phyloP scores from a whole-genome alignment of 805 yeast genomes.

The Brettanomyces anomalus region DNA sequence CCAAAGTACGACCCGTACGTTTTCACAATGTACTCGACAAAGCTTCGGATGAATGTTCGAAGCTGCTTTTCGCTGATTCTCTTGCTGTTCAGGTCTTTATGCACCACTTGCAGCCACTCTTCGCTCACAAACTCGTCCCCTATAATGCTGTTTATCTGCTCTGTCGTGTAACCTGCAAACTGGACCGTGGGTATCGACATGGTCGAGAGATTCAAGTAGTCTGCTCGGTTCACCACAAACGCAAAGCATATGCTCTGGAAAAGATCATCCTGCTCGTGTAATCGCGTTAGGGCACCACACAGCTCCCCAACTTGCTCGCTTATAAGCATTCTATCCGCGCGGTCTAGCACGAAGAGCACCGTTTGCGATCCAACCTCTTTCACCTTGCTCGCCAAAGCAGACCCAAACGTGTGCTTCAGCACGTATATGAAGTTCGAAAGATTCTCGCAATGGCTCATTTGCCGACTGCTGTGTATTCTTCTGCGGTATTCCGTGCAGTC shows the following conservation, averaged over 20 bases:
- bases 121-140: slow-evolving; percentile 9
- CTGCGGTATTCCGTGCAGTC: no score
- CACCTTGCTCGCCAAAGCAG: neutral
- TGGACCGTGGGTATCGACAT: slow-evolving; percentile 31
- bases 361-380: neutral
- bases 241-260: slow-evolving; percentile 27
- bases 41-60: slow-evolving; percentile 19
- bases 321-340: slow-evolving; percentile 33
- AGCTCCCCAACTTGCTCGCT: slow-evolving; percentile 27
- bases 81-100: no score
- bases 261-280: slow-evolving; percentile 33
- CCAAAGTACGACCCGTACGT: slow-evolving; percentile 38
- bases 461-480: neutral
- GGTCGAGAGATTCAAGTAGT: slow-evolving; percentile 30
- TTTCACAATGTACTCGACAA: slow-evolving; percentile 35
- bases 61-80: slow-evolving; percentile 8
- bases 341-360: slow-evolving; percentile 34
- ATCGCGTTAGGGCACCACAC: slow-evolving; percentile 29
- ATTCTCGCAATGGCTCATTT: slow-evolving; percentile 4
- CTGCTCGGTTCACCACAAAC: slow-evolving; percentile 32
- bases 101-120: slow-evolving; percentile 7
- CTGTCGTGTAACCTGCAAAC: slow-evolving; percentile 30
- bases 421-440: slow-evolving; percentile 15
- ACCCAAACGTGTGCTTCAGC: slow-evolving; percentile 28
- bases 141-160: slow-evolving; percentile 30